These are phyloP conservation scores for Xylaria sp. DNA, from an alignment of 2,329 filamentous ascomycete genomes.

Conservation along the genomic window DNA sequence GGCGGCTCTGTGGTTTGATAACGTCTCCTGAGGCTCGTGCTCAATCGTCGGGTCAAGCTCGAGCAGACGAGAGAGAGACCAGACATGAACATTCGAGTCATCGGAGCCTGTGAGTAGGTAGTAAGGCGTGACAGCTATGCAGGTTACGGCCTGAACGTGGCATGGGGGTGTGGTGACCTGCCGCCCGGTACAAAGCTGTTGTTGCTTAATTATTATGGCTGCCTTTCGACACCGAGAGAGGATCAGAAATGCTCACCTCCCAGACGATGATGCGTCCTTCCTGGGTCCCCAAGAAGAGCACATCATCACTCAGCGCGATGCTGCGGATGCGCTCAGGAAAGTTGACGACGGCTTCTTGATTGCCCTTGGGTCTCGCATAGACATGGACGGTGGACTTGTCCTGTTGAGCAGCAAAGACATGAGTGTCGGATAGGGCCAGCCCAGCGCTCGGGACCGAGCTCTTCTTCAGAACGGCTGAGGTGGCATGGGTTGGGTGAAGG, in stretches of 20 bases:
- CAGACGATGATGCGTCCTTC: conserved; percentile 89
- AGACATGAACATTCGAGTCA: conserved; percentile 92
- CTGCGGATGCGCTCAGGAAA: conserved; percentile 89
- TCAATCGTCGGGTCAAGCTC: conserved; percentile 64
- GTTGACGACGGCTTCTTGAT: conserved; percentile 87
- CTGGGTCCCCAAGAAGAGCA: conserved; percentile 82
- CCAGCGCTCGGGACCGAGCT: conserved; percentile 83
- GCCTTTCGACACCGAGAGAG: conserved; percentile 17
- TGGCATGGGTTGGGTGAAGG: conserved; percentile 78
- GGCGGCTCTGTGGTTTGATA: conserved; percentile 80
- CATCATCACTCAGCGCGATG: conserved; percentile 75
- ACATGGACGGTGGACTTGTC: conserved; percentile 95
- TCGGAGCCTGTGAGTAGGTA: conserved; percentile 82
- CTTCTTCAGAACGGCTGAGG: conserved; percentile 88
- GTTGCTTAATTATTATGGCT: conserved; percentile 36
- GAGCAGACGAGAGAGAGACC: conserved; percentile 82
- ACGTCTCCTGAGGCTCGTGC: conserved; percentile 77
- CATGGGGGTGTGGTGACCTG: conserved; percentile 79
- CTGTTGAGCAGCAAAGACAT: conserved; percentile 90
- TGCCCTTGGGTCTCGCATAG: conserved; percentile 83
- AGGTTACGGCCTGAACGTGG: conserved; percentile 83
- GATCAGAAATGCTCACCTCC: conserved; percentile 73
- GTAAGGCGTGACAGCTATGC: conserved; percentile 75
- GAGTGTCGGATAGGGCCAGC: conserved; percentile 80
- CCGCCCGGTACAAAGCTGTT: conserved; percentile 76